Evolutionary conservation across 257 asterid genomes (phyloP), one percentile per base, ranked within the genome.

Genomic region (Nicotiana otophora): DNA sequence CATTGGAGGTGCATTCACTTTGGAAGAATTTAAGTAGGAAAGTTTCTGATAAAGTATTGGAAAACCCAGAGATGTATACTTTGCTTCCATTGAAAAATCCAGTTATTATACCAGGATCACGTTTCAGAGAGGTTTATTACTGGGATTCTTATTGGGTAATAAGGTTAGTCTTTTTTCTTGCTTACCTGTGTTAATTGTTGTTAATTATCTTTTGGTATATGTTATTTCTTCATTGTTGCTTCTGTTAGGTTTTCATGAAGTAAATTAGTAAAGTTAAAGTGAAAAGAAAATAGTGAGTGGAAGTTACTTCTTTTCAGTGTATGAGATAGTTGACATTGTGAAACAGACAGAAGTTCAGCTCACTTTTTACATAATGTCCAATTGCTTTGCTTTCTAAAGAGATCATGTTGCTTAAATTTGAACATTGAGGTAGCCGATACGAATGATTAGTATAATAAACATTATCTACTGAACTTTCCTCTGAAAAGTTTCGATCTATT

Each of bases 81-180:
- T 61, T 96, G 91, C 65, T 96, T 87, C 98, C 98, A 4, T 83
- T 96, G 92, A 64, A 89, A 69, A 85, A 89, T 80, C 90, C 97
- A 67, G 94, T 90, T 72, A 83, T 96, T 6, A 91, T 96, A 15
- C 99, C 98, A 4, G 99, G 99, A 60, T 93, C 99, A 1, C 81
- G 98, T 77, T 94, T 94, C 74, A 85, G 92, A 64, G 99, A 94
- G 89, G 98, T 94, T 81, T 96, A 96, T 81, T 93, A 96, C 31
- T 96, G 99, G 99, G 99, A 96, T 82, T 92, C 98, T 30, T 96
- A 93, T 62, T 96, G 98, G 98, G 88, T 93, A 1, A 90, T 92
- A 84, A 96, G 98, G 99, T 94, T 79, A 34, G 72, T 85, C 8
- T 72, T 2, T 5, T n/a, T 42, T 28, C 78, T 42, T 42, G 36